Percentiles rank a stretch among this genome's conserved stretches.
These are phyloP conservation scores for Pseudotulostoma volvatum DNA, from an alignment of 495 filamentous ascomycete species.

Conservation along the genomic window DNA sequence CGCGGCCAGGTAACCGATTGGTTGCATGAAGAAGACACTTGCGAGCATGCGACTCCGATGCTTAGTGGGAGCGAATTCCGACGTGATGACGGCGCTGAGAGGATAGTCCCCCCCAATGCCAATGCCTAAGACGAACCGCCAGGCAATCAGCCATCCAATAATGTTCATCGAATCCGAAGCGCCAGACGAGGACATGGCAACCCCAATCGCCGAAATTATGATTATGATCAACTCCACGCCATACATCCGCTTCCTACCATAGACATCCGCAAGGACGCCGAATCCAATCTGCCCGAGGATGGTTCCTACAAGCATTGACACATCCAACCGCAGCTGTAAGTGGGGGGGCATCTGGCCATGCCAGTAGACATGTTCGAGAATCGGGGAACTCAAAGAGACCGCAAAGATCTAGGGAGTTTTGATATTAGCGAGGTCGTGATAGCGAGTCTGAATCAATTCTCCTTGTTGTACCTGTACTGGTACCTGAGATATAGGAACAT, in stretches of 20 bases:
- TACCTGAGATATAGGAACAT: too few relatives aligned
- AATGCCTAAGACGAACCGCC: constrained; percentile 26
- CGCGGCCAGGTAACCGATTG: constrained; percentile 35
- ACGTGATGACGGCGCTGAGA: constrained; percentile 35
- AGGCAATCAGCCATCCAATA: constrained; percentile 31
- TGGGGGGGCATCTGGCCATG: constrained; percentile 8
- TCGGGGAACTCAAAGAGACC: constrained; percentile 37
- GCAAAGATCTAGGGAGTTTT: constrained; percentile 25
- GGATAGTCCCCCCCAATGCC: constrained; percentile 33
- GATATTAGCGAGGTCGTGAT: too few relatives aligned
- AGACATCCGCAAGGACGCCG: constrained; percentile 36
- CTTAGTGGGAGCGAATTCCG: constrained; percentile 37
- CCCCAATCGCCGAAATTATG: constrained; percentile 29
- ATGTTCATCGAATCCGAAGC: constrained; percentile 28
- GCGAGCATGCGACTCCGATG: constrained; percentile 39
- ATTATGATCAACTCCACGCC: constrained; percentile 40
- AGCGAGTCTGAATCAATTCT: too few relatives aligned
- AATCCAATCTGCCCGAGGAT: constrained; percentile 40
- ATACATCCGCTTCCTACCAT: constrained; percentile 38
- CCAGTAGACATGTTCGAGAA: constrained; percentile 39
- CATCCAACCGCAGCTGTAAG: constrained; percentile 26
- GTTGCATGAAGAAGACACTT: constrained; percentile 41
- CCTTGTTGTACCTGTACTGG: too few relatives aligned
- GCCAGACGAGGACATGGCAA: constrained; percentile 13
- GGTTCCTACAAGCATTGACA: constrained; percentile 32